Evolutionary conservation across 2,329 filamentous ascomycete genomes (phyloP), one percentile per base, ranked within the genome.

Genomic region (Penicillium sp.): DNA sequence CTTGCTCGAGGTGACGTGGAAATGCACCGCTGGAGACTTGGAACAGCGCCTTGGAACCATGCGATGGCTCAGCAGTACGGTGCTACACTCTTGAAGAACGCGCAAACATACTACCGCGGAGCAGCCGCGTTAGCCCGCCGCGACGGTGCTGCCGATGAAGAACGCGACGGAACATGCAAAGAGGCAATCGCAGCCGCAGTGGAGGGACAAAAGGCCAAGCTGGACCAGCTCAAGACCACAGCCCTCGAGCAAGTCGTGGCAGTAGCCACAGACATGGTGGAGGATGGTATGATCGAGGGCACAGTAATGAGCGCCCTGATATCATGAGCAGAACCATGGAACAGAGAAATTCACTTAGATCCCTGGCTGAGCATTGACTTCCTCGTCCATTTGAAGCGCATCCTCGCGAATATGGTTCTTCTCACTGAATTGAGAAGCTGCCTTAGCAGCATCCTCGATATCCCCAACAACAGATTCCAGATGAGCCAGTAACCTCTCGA

Each of bases 391-490:
- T 49, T 74, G 65, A 46, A 74, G 59, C 26, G 72, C 69, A 43
- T 78, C 74, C 48, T 69, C 65, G 39, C 73, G 74, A 53, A 78
- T 59, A 43, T 65, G 65, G 52, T 70, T 63, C 52, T 74, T 66
- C 33, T 59, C 56, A 52, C 68, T 70, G 55, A 71, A 75, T 42
- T 73, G 65, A 7, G 66, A 65, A 55, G 76, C 73, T 10, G 75
- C 73, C 21, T 69, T 67, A 26, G 74, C 74, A 42, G 77, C 76
- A 3, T 73, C 76, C 61, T 85, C 81, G 41, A 86, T 65, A 66
- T 86, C 84, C 28, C 69, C 70, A 42, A 86, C 77, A 12, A 84
- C 77, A 42, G 69, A 71, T 64, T 86, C 83, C 29, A 87, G 65
- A 16, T 78, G 75, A 16, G 72, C 70, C 18, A 86, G 69, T 47